phyloP scores from a whole-genome alignment of 805 yeast species.

The Saturnispora diversa region DNA sequence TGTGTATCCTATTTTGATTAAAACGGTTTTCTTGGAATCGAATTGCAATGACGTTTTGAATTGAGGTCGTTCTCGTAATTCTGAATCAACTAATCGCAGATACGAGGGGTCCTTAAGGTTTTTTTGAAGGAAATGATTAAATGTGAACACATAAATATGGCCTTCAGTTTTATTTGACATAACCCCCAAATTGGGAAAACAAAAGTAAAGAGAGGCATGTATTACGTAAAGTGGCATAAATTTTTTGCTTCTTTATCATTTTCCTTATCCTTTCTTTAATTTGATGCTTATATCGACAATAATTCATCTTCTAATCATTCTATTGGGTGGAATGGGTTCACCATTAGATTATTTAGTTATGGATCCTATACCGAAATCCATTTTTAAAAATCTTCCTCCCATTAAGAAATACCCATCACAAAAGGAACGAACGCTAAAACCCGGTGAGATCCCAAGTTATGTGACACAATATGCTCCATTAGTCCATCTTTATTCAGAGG shows the following conservation, averaged over 20 bases:
- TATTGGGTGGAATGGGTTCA: no score
- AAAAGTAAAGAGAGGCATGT: no score
- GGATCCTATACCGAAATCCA: neutral
- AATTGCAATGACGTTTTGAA: conserved; percentile 29
- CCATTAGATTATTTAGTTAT: neutral
- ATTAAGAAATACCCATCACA: conserved; percentile 27
- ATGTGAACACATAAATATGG: conserved; percentile 43
- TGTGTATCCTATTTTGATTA: conserved; percentile 50
- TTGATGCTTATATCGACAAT: no score
- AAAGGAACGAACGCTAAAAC: conserved; percentile 32
- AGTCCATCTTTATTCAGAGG: conserved; percentile 85
- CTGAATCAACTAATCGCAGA: conserved; percentile 32
- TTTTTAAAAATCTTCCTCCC: conserved; percentile 31
- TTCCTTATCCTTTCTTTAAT: no score
- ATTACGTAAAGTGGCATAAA: no score
- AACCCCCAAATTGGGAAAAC: no score
- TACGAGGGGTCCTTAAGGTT: conserved; percentile 28
- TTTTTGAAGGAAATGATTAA: conserved; percentile 31
- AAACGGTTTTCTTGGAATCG: conserved; percentile 32
- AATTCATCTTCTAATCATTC: conserved; percentile 2
- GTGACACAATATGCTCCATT: conserved; percentile 63
- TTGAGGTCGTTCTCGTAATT: conserved; percentile 11
- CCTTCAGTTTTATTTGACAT: conserved; percentile 26
- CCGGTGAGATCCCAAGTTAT: conserved; percentile 57
- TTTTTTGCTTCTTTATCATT: neutral